Percentiles rank a stretch among this genome's conserved stretches.
phyloP scores from a whole-genome alignment of 371 early-diverging fungal genomes.

The Syncephalastrum sp. region DNA sequence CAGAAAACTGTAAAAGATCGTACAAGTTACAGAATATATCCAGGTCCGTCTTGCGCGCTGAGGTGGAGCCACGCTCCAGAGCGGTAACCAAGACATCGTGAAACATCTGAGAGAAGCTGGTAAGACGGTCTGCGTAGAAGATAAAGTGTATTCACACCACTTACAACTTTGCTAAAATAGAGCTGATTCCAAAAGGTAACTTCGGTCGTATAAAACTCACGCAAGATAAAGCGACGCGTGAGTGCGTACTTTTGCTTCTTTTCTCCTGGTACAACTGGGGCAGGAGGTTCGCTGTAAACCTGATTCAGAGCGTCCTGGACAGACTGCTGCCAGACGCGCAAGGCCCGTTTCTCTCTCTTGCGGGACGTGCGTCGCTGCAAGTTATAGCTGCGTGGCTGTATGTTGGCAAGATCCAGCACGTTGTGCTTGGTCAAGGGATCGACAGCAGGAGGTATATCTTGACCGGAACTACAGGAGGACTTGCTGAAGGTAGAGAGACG shows the following conservation, averaged over 20 bases:
- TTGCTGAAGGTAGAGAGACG: neutral
- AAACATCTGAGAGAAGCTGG: conserved; percentile 21
- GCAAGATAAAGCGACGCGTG: conserved; percentile 36
- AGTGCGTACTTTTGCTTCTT: conserved; percentile 21
- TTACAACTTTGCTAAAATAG: conserved; percentile 40
- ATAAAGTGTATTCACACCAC: neutral
- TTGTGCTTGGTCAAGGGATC: neutral
- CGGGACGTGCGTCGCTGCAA: conserved; percentile 22
- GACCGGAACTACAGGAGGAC: neutral
- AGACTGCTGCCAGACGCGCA: conserved; percentile 30
- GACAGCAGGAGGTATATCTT: neutral
- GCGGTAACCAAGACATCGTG: conserved; percentile 27
- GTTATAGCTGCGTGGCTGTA: conserved; percentile 25
- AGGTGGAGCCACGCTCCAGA: conserved; percentile 20
- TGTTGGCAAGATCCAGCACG: conserved; percentile 16
- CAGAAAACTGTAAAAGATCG: conserved; percentile 30
- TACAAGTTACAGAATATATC: conserved; percentile 30
- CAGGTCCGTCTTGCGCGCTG: conserved; percentile 17
- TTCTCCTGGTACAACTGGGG: conserved; percentile 10
- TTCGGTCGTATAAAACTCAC: conserved; percentile 45
- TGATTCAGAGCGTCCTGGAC: conserved; percentile 13
- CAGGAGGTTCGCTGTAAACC: no score
- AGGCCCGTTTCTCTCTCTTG: conserved; percentile 33
- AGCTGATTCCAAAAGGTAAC: conserved; percentile 45
- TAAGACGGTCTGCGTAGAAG: neutral